Base-by-base conservation (phyloP, 352 stramenopile species). In the Phytopythium mirpurense region DNA sequence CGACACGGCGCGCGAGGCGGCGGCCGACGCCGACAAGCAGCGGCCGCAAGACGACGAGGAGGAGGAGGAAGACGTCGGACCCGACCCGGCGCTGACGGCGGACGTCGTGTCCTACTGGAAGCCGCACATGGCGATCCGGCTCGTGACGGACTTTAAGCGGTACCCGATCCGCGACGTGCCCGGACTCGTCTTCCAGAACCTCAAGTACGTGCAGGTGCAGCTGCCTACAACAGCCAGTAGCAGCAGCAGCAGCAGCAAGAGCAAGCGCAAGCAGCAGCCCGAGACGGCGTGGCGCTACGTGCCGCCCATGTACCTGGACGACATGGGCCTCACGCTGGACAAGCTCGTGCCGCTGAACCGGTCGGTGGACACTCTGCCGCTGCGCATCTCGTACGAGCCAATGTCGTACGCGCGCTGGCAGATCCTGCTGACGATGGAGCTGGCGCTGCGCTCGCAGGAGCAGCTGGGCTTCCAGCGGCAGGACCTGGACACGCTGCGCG, bases 401-500 rank as follows among this genome's bases (percentile, higher is more conserved):
- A 80, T 92, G 63, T 87, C 77, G 15, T 92, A 86, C 51, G 78
- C 76, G 19, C 72, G 81, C 21, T 92, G 82, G 82, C 78, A 92
- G 61, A 74, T 92, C 57, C 67, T 89, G 45, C 54, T 92, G 24
- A 88, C 78, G 15, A 83, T 89, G 68, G 78, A 78, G 24, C 68
- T 62, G 44, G 74, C 80, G 29, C 73, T 88, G 23, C 53, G 63
- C 27, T 81, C 77, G 8, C 78, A 90, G 54, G 72, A 85, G 48
- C 59, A 79, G 46, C 64, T 90, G 49, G 79, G 79, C 5, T 82
- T 90, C 47, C 67, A 70, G 12, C 62, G 61, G 2, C 65, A 79
- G 8, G 81, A 89, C 41, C 81, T 98, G 60, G 86, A 96, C 51
- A 73, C 86, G 19, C 81, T 98, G 45, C 93, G 95, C 14, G 97